Evolutionary conservation across 495 filamentous ascomycete genomes (phyloP).

Genomic region (Elasticomyces elasticus): DNA sequence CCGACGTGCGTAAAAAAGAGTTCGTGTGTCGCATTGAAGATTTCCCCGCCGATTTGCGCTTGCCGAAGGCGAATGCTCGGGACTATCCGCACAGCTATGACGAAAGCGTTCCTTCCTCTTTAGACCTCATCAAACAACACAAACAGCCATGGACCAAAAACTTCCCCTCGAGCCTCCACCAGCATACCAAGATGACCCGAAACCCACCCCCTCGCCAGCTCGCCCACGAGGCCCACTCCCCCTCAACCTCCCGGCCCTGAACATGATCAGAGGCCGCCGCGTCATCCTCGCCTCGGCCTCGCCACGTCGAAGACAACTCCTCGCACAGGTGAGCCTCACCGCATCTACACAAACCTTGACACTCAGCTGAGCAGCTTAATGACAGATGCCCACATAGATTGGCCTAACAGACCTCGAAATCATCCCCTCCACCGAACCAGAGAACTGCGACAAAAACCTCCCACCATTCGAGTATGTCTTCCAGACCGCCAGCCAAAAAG

Average conservation of each 20-base stretch:
- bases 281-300: constrained; percentile 83
- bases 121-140: constrained; percentile 7
- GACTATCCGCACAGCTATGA: too few relatives aligned
- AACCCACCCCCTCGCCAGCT: constrained; percentile 10
- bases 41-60: too few relatives aligned
- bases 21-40: too few relatives aligned
- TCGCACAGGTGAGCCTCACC: constrained; percentile 44
- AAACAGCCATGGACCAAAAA: constrained; percentile 22
- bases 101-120: not conserved
- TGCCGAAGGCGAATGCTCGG: too few relatives aligned
- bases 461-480: constrained; percentile 84
- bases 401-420: constrained; percentile 65
- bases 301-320: constrained; percentile 70
- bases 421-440: constrained; percentile 65
- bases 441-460: constrained; percentile 73
- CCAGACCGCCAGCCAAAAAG: constrained; percentile 74
- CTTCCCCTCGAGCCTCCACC: constrained; percentile 30
- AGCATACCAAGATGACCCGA: constrained; percentile 24
- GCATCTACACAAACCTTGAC: not conserved
- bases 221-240: constrained; percentile 45
- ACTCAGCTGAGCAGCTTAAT: constrained; percentile 14
- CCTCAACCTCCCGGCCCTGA: constrained; percentile 67
- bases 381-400: constrained; percentile 36
- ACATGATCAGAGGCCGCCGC: constrained; percentile 57
- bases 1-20: too few relatives aligned